Evolutionary conservation across 2,329 filamentous ascomycete genomes (phyloP).

Genomic region (Botrytis byssoidea): DNA sequence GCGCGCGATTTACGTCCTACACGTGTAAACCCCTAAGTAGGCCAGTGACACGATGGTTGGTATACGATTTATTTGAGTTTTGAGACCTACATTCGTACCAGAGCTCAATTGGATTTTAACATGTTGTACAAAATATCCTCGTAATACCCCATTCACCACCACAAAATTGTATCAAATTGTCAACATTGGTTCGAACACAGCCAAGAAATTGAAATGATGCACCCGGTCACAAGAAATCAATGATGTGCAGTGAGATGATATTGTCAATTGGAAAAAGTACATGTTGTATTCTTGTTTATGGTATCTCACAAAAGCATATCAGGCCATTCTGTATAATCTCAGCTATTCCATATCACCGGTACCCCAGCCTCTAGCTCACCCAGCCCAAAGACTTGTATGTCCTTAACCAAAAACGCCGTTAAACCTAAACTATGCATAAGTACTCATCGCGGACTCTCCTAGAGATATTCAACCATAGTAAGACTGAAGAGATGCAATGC

Average conservation of each 20-base stretch:
- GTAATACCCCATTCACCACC: neutral
- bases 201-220: neutral
- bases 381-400: slow-evolving; percentile 7
- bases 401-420: slow-evolving; percentile 11
- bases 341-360: neutral
- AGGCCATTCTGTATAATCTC: slow-evolving; percentile 13
- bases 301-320: slow-evolving; percentile 16
- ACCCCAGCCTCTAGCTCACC: neutral
- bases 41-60: neutral
- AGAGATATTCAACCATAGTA: neutral
- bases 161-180: neutral
- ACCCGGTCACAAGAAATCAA: neutral
- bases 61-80: neutral
- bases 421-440: slow-evolving; percentile 14
- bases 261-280: slow-evolving; percentile 1
- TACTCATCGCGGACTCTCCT: neutral
- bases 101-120: neutral
- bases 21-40: neutral
- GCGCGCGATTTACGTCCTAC: neutral
- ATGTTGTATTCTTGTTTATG: slow-evolving; percentile 12
- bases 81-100: neutral
- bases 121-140: neutral
- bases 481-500: neutral
- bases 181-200: neutral
- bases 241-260: neutral